These are phyloP conservation scores for Limonomyces culmigenus DNA, from an alignment of 1,284 basidiomycete species.

Conservation along the genomic window DNA sequence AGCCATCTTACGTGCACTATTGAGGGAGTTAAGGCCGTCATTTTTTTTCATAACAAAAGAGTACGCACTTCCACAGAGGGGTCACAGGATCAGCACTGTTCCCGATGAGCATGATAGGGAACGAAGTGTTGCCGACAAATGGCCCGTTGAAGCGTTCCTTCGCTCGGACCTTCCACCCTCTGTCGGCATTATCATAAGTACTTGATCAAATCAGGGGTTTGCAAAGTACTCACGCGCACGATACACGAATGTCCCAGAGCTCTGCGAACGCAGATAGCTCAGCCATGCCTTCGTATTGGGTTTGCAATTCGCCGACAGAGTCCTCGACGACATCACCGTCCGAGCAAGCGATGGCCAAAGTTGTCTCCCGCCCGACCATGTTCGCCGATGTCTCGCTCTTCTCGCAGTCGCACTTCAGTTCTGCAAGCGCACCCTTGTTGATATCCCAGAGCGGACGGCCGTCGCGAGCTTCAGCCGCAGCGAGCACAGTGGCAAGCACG, in stretches of 20 bases:
- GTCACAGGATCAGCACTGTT: slow-evolving; percentile 8
- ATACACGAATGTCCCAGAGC: neutral
- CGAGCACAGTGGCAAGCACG: neutral
- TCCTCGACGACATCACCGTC: slow-evolving; percentile 2
- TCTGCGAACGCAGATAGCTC: slow-evolving; percentile 2
- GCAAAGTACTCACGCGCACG: slow-evolving; percentile 2
- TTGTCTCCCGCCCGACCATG: neutral
- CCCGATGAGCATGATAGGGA: slow-evolving; percentile 6
- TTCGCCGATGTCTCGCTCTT: neutral
- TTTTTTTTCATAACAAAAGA: slow-evolving; percentile 5
- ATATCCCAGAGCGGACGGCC: neutral
- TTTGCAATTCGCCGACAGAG: neutral
- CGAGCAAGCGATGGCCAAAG: slow-evolving; percentile 1
- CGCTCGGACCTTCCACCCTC: slow-evolving; percentile 5
- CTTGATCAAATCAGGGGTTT: neutral
- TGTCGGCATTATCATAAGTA: neutral
- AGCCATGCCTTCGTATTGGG: neutral
- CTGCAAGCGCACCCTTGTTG: neutral
- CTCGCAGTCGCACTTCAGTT: neutral
- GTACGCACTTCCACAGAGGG: slow-evolving; percentile 6
- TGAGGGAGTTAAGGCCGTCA: neutral
- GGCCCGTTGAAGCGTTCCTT: slow-evolving; percentile 5
- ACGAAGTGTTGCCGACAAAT: slow-evolving; percentile 5
- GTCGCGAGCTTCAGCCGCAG: neutral
- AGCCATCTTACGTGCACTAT: neutral